Evolutionary conservation across 2,329 filamentous ascomycete species (phyloP).

Genomic region (Pseudogymnoascus sp.): DNA sequence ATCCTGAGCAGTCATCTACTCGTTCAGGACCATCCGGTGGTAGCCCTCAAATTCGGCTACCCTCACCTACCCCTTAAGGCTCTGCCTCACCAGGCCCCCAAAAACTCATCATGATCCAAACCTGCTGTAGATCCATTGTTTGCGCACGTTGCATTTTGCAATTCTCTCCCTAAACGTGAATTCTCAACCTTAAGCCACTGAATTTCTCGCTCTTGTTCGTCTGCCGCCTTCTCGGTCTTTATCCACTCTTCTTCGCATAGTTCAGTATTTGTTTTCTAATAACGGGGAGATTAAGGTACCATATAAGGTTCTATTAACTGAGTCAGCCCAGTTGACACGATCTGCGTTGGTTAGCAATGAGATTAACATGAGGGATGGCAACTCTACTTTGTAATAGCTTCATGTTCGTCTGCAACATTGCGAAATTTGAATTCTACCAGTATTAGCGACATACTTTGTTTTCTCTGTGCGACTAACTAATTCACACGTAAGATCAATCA

Average conservation of each 20-base stretch:
- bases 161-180: not conserved
- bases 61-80: no score
- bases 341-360: not conserved
- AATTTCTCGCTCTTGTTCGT: not conserved
- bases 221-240: not conserved
- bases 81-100: no score
- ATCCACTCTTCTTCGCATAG: not conserved
- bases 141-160: no score
- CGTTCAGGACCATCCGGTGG: no score
- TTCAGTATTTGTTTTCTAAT: not conserved
- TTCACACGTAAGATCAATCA: not conserved
- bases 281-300: not conserved
- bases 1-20: no score
- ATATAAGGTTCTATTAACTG: not conserved
- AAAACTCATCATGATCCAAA: no score
- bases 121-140: no score
- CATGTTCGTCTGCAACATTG: not conserved
- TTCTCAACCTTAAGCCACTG: not conserved
- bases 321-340: not conserved
- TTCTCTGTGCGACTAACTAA: not conserved
- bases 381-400: no score
- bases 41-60: no score
- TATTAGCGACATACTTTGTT: not conserved
- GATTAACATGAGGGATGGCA: no score
- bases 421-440: not conserved